These are phyloP conservation scores for Tolypocladium endophyticum DNA, from an alignment of 2,329 filamentous ascomycete genomes.

Conservation along the genomic window DNA sequence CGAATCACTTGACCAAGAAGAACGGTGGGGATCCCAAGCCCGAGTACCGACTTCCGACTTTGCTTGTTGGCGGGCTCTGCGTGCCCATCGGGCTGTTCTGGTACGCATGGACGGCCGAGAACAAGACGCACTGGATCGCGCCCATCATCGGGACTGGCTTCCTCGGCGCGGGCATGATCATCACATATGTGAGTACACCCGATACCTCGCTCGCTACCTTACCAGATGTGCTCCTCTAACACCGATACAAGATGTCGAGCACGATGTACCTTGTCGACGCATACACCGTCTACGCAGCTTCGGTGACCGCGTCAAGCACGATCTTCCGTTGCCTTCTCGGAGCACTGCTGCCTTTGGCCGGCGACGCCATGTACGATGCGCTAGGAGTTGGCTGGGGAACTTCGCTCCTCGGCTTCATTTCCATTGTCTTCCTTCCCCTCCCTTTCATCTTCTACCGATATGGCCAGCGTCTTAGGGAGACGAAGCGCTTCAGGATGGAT, in stretches of 20 bases:
- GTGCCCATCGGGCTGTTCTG: conserved; percentile 12
- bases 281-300: background rate
- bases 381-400: background rate
- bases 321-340: background rate
- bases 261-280: background rate
- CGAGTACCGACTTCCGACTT: conserved; percentile 10
- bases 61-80: conserved; percentile 7
- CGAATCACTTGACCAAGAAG: background rate
- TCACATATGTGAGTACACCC: background rate
- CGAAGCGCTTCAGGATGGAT: background rate
- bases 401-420: background rate
- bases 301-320: background rate
- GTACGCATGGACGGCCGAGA: conserved; percentile 25
- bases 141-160: conserved; percentile 31
- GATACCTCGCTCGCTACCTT: background rate
- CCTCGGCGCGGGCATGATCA: background rate
- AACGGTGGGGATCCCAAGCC: conserved; percentile 6
- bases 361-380: background rate
- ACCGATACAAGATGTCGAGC: background rate
- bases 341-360: background rate
- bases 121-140: conserved; percentile 40
- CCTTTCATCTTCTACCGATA: background rate
- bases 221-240: background rate
- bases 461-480: background rate
- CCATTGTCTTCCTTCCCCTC: background rate